phyloP scores from a whole-genome alignment of 257 asterid genomes.

The Nicotiana paniculata region DNA sequence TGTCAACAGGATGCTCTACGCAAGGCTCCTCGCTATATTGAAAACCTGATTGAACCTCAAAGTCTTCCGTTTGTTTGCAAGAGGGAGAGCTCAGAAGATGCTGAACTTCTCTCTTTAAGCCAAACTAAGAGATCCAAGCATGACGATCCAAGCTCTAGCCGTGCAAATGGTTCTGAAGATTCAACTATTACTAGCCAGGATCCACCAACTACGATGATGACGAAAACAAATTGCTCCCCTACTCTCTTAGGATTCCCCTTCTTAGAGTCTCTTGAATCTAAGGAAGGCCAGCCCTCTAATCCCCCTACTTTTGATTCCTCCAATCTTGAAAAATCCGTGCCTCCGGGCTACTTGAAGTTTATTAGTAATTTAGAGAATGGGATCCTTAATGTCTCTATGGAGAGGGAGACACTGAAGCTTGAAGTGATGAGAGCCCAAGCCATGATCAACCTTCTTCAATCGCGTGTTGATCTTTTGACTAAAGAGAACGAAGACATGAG shows the following conservation, averaged over 20 bases:
- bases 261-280: conserved; percentile 34
- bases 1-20: conserved; percentile 33
- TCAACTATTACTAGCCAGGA: conserved; percentile 66
- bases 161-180: conserved; percentile 67
- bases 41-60: conserved; percentile 16
- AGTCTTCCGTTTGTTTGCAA: conserved; percentile 42
- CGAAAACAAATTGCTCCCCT: conserved; percentile 32
- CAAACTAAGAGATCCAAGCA: conserved; percentile 44
- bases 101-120: conserved; percentile 38
- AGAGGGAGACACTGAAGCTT: conserved; percentile 66
- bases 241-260: conserved; percentile 50
- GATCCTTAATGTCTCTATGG: conserved; percentile 68
- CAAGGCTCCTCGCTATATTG: conserved; percentile 39
- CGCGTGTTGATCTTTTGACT: conserved; percentile 42
- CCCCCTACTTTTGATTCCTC: conserved; percentile 55
- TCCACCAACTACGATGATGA: conserved; percentile 41
- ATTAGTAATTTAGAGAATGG: conserved; percentile 65
- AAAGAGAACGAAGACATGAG: conserved; percentile 49
- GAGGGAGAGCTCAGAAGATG: conserved; percentile 53
- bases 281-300: conserved; percentile 27
- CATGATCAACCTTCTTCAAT: conserved; percentile 71
- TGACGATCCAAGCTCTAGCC: conserved; percentile 54
- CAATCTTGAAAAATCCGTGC: conserved; percentile 75
- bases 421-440: conserved; percentile 89
- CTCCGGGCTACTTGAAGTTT: conserved; percentile 74